Evolutionary conservation across 352 stramenopile species (phyloP).

Genomic region (Globisporangium lucens): DNA sequence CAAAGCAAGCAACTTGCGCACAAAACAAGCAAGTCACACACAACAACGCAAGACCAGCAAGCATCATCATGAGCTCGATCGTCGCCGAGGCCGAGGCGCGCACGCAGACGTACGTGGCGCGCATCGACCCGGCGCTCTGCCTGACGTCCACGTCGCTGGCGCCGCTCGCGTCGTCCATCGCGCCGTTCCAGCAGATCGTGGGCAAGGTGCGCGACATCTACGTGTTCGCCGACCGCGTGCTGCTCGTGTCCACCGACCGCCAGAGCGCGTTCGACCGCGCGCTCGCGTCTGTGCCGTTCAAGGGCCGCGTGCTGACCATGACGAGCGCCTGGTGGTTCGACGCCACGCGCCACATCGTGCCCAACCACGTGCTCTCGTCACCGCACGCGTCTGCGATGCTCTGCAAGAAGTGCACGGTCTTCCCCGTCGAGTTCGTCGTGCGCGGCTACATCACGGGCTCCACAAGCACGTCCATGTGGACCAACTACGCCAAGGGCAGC

Average conservation of each 20-base stretch:
- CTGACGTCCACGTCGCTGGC: slow-evolving; percentile 63
- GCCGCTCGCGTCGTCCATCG: slow-evolving; percentile 28
- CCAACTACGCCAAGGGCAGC: slow-evolving; percentile 96
- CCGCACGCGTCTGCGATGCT: slow-evolving; percentile 96
- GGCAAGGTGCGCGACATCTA: slow-evolving; percentile 94
- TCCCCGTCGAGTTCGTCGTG: slow-evolving; percentile 99
- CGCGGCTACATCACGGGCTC: slow-evolving; percentile 96
- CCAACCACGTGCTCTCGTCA: slow-evolving; percentile 95
- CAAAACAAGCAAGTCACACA: neutral
- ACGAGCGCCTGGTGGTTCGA: slow-evolving; percentile 97
- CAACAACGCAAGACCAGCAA: neutral
- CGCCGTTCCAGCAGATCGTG: slow-evolving; percentile 56
- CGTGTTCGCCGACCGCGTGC: slow-evolving; percentile 80
- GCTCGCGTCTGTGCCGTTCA: slow-evolving; percentile 96
- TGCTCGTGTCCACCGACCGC: slow-evolving; percentile 98
- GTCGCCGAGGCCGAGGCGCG: slow-evolving; percentile 53
- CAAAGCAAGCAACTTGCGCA: neutral
- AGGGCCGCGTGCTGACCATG: slow-evolving; percentile 96
- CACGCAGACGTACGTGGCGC: slow-evolving; percentile 65
- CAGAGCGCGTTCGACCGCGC: slow-evolving; percentile 98
- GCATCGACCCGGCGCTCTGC: slow-evolving; percentile 41
- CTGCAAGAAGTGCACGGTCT: slow-evolving; percentile 94
- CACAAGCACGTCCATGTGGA: slow-evolving; percentile 99
- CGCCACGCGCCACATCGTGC: slow-evolving; percentile 93
- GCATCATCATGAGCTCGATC: slow-evolving; percentile 36